Conservation (phyloP, 2,329 filamentous ascomycete species). For the Fusarium dimerum region DNA sequence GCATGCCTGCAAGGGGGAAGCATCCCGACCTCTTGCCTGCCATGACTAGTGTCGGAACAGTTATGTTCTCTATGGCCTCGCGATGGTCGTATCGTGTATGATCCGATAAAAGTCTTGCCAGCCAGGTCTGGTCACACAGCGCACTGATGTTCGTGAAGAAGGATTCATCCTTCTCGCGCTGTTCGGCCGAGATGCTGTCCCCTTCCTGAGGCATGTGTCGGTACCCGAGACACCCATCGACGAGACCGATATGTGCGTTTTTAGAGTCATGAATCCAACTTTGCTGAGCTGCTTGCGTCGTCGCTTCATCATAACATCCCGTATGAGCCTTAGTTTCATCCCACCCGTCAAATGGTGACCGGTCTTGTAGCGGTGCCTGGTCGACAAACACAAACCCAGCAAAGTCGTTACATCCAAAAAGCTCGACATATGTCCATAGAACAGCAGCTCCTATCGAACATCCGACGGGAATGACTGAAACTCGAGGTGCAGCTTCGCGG, state of each 20-base stretch:
- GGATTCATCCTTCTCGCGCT: conserved; percentile 22
- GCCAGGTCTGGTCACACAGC: conserved; percentile 26
- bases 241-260: conserved; percentile 24
- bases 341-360: conserved; percentile 26
- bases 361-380: conserved; percentile 29
- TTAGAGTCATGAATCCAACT: conserved; percentile 26
- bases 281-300: conserved; percentile 23
- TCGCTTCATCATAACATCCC: conserved; percentile 28
- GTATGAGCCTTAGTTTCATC: conserved; percentile 23
- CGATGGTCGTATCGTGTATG: conserved; percentile 31
- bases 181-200: conserved; percentile 22
- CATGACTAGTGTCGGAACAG: conserved; percentile 28
- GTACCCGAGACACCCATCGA: conserved; percentile 27
- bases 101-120: conserved; percentile 28
- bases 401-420: conserved; percentile 29
- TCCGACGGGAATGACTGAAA: conserved; percentile 26
- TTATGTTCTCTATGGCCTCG: conserved; percentile 27
- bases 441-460: conserved; percentile 31
- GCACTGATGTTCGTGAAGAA: conserved; percentile 30
- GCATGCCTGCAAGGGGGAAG: conserved; percentile 29
- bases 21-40: conserved; percentile 27
- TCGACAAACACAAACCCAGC: conserved; percentile 30
- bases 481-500: conserved; percentile 13
- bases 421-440: conserved; percentile 29
- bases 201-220: conserved; percentile 22